A percentile compares a stretch with the other conserved stretches of the same genome.
Conservation (phyloP, 768 basidiomycete genomes). For the Xerocomellus dryophilus region DNA sequence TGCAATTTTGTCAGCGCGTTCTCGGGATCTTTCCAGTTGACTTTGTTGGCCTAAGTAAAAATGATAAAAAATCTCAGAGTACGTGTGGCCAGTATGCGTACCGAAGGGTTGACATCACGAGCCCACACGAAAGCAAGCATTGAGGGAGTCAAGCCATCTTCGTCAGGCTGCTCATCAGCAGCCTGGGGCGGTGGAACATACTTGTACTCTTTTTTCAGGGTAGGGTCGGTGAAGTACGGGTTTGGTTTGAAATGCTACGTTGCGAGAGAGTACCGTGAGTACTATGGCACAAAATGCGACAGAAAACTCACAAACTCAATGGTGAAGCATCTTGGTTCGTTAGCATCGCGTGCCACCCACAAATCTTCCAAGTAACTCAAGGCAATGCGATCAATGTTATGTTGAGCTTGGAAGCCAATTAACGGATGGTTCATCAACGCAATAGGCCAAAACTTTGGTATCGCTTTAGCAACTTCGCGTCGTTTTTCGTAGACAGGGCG, state of each 20-base stretch:
- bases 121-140: slow-evolving; percentile 84
- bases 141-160: slow-evolving; percentile 69
- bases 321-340: slow-evolving; percentile 78
- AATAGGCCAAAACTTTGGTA: slow-evolving; percentile 83
- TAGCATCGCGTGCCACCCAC: slow-evolving; percentile 71
- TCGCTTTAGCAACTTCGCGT: slow-evolving; percentile 59
- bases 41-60: slow-evolving; percentile 52
- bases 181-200: slow-evolving; percentile 55
- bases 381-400: slow-evolving; percentile 75
- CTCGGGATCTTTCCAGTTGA: slow-evolving; percentile 77
- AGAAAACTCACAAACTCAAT: slow-evolving; percentile 77
- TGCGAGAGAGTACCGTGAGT: slow-evolving; percentile 11
- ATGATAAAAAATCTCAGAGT: background rate
- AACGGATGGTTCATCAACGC: slow-evolving; percentile 72
- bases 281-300: background rate
- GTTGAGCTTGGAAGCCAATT: slow-evolving; percentile 64
- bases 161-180: slow-evolving; percentile 58
- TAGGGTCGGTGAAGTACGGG: slow-evolving; percentile 72
- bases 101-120: slow-evolving; percentile 64
- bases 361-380: slow-evolving; percentile 82
- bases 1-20: slow-evolving; percentile 78
- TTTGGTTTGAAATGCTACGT: slow-evolving; percentile 80
- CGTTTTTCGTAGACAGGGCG: slow-evolving; percentile 67
- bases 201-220: slow-evolving; percentile 82
- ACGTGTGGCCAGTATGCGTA: slow-evolving; percentile 32